Base-by-base conservation (phyloP, 306 rosid genomes). In the Sechiopsis laciniata region DNA sequence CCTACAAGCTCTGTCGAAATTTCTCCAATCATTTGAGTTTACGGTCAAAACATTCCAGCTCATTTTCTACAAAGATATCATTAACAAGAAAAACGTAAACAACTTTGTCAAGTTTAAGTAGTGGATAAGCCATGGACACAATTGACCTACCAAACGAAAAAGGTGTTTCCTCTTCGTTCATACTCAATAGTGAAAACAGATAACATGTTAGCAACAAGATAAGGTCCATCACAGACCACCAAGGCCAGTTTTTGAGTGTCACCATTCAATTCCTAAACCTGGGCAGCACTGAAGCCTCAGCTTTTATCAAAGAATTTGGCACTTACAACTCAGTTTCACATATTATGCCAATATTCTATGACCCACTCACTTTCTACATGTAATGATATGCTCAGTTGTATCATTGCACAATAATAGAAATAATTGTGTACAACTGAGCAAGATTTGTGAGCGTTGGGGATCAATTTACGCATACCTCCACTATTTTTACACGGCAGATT, bases 51-150 rank as follows among this genome's bases (percentile, higher is more conserved):
- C 29, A 19, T 66, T 66, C 71, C 53, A 65, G 19, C 71, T 65
- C 71, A 65, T 65, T 40, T 65, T 65, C 54, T 45, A 19, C 72
- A 66, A 12, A 56, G 15, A 56, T 10, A 37, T 20, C 17, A 67
- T 45, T n/a, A 67, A 35, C 70, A 62, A 62, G 48, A 32, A 62
- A 32, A 62, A 32, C 32, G 0, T 10, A n/a, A 10, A n/a, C 71
- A 6, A 32, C 51, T 63, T 68, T 67, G 20, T 68, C 57, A 48
- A 45, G 73, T 50, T 21, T 12, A 68, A 26, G 46, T 14, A 67
- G 51, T 48, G 73, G 57, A 68, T 68, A 68, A 68, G 73, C 57
- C 73, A 68, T 68, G 42, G 40, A 68, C 73, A 68, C 21, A 48
- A 56, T 56, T 68, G 73, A 68, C 73, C 73, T 68, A 68, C 73